Percentiles rank a stretch among this genome's conserved stretches.
phyloP scores from a whole-genome alignment of 306 rosid species.

The Rosa lucieae region DNA sequence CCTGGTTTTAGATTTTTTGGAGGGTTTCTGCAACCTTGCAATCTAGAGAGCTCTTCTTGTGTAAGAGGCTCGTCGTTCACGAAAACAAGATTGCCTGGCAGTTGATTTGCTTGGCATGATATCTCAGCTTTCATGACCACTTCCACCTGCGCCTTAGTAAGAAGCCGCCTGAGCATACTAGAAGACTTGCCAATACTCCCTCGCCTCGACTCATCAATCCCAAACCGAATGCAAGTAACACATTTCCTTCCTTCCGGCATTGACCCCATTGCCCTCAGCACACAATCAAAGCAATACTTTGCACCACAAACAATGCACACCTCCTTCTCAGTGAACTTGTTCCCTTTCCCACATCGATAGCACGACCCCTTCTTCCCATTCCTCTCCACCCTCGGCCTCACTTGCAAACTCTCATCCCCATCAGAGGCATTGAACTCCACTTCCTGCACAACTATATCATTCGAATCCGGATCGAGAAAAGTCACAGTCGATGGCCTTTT shows the following conservation, averaged over 20 bases:
- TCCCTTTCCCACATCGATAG: constrained; percentile 61
- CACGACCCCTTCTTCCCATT: constrained; percentile 64
- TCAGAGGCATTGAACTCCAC: constrained; percentile 32
- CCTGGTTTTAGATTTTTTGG: constrained; percentile 73
- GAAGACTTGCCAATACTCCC: constrained; percentile 52
- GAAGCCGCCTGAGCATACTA: constrained; percentile 53
- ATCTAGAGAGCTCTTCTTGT: constrained; percentile 41
- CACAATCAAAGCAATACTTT: constrained; percentile 63
- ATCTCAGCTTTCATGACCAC: constrained; percentile 46
- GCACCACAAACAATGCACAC: constrained; percentile 73
- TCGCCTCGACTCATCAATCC: constrained; percentile 58
- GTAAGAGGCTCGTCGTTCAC: constrained; percentile 55
- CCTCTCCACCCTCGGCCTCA: constrained; percentile 48
- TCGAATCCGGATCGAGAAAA: constrained; percentile 45
- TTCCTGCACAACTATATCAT: constrained; percentile 26
- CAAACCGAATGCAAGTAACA: constrained; percentile 51
- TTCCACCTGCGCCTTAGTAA: constrained; percentile 40
- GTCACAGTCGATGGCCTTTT: constrained; percentile 57
- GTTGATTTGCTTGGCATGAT: constrained; percentile 52
- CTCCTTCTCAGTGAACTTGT: constrained; percentile 58
- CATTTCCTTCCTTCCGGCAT: constrained; percentile 93
- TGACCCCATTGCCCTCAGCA: constrained; percentile 74
- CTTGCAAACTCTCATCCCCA: constrained; percentile 27
- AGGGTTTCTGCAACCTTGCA: constrained; percentile 49
- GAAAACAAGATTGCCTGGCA: constrained; percentile 42